Evolutionary conservation across 495 filamentous ascomycete species (phyloP), one percentile per base, ranked within the genome.

Genomic region (Aspergillus ostianus): DNA sequence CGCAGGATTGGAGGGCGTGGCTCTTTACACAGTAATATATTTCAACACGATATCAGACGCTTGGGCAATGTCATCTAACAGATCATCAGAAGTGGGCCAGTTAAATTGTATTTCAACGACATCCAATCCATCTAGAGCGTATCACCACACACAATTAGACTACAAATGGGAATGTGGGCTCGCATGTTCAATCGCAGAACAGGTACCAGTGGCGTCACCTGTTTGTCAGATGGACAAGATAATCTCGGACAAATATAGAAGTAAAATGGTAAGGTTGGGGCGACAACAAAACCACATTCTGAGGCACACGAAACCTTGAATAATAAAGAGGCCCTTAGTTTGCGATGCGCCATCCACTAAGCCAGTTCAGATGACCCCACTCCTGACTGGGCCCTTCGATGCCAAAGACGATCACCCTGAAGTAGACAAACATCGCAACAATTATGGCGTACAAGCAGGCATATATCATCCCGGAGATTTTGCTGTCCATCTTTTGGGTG

Each of bases 401-500:
- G 46, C 94, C 94, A 77, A 95, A 98, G 68, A 90, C 93, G 67
- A 98, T 95, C n/a, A 88, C 91, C 57, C 91, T 87, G 76, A 98
- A 98, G 64, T 90, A 80, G 64, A 90, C 77, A 75, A 96, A 98
- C 36, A 98, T 80, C 15, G 87, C 90, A 62, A 93, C 85, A 44
- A 90, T 80, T 12, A 82, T 65, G 13, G 77, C 72, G 71, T 98
- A 96, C 6, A 97, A 79, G 19, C 89, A 63, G 7, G 73, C 79
- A 72, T 92, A 96, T 46, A 89, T 67, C 10, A 70, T 79, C 72
- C 83, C 87, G 71, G 84, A 84, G 26, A 80, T 67, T 49, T 67
- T 78, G 69, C 83, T 83, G 52, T 79, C 80, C 57, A 88, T 73
- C 58, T 80, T 87, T 51, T 85, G 81, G 53, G 88, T 83, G 51